Conservation (phyloP, 202 grass and related monocot genomes). For the Hordeum pubiflorum region DNA sequence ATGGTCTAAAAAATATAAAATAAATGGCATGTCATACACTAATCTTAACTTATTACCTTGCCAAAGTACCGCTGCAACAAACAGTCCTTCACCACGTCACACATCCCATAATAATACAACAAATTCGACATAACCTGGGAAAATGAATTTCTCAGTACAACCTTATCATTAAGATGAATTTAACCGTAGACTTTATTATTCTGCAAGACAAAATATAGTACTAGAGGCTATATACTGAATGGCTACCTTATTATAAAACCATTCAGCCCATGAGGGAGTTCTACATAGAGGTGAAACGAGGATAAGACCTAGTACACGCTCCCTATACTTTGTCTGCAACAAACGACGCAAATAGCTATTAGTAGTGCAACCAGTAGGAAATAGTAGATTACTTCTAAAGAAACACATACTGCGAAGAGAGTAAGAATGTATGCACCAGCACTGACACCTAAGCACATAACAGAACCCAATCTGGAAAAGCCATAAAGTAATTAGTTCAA, state of each 20-base stretch:
- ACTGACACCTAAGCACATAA: slow-evolving; percentile 96
- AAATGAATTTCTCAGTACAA: slow-evolving; percentile 27
- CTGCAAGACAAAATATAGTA: neutral
- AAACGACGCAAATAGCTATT: slow-evolving; percentile 16
- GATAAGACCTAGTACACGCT: slow-evolving; percentile 84
- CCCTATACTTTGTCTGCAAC: slow-evolving; percentile 88
- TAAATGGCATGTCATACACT: neutral
- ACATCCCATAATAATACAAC: slow-evolving; percentile 95
- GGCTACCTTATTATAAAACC: slow-evolving; percentile 93
- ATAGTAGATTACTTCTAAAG: slow-evolving; percentile 7
- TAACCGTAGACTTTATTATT: neutral
- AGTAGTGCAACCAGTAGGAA: slow-evolving; percentile 14
- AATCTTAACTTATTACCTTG: slow-evolving; percentile 52
- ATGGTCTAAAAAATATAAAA: neutral
- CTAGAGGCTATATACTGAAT: slow-evolving; percentile 8
- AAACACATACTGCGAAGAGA: slow-evolving; percentile 78
- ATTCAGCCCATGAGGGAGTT: slow-evolving; percentile 85
- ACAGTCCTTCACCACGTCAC: slow-evolving; percentile 76
- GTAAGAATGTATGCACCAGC: slow-evolving; percentile 96
- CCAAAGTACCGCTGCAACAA: slow-evolving; percentile 93
- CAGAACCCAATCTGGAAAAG: slow-evolving; percentile 68
- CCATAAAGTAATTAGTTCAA: slow-evolving; percentile 20
- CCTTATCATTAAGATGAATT: slow-evolving; percentile 2
- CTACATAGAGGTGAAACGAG: slow-evolving; percentile 90
- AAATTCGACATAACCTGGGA: slow-evolving; percentile 88